Evolutionary conservation across 352 stramenopile species (phyloP), one percentile per base, ranked within the genome.

Genomic region (Phytophthora capsici): DNA sequence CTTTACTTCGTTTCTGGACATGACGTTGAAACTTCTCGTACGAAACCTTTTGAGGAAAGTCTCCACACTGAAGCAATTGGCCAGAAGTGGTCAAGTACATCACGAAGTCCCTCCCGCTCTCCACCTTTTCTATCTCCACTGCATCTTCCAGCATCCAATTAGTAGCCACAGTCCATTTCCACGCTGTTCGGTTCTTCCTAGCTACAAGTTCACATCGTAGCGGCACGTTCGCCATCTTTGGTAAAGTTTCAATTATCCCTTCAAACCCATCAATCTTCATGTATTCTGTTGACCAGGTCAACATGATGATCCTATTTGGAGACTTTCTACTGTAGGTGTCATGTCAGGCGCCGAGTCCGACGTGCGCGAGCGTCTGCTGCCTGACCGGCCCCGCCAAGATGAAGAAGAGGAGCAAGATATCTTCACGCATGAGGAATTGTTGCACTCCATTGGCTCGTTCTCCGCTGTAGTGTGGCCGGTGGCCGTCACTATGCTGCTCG

Each of bases 361-460:
- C 30, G 80, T 81, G 43, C 73, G 46, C 45, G 80, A 89, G 67
- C 72, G 68, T 8, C 68, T 89, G 44, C 66, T 88, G n/a, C 73
- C 63, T 16, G 28, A 56, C 17, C 57, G 56, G 17, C 47, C 55
- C 12, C 40, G 47, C 28, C 55, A 28, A 22, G 61, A 60, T 2
- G 58, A 71, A 0, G 38, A 64, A 0, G 66, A 73, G 3, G 69
- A 84, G 6, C 57, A 62, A 14, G 79, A 87, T 26, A 36, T 26
- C 8, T 91, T 89, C 65, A 90, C 88, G 47, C 82, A 91, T 56
- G 84, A 95, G 57, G 83, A 94, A 59, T 72, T 96, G 13, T 69
- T 93, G 66, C 88, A 96, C 57, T 93, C 84, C 1, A 86, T 96
- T 32, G 88, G 86, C 17, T 95, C 86, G 6, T 96, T 96, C 71